A percentile compares a stretch with the other conserved stretches of the same genome.
phyloP scores from a whole-genome alignment of 1,284 basidiomycete genomes.

The Rhodotorula sp. region DNA sequence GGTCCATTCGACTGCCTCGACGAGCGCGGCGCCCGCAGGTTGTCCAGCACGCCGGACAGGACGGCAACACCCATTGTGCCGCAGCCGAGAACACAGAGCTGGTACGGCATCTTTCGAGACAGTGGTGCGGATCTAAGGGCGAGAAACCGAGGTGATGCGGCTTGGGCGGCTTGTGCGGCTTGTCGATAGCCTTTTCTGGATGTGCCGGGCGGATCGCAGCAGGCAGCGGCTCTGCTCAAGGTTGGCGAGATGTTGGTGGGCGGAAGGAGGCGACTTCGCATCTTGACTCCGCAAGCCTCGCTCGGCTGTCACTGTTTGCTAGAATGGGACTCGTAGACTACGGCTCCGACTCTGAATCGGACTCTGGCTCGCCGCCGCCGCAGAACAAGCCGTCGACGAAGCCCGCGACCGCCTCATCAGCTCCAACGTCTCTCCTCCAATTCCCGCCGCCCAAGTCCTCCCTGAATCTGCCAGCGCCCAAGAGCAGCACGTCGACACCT shows the following conservation, averaged over 20 bases:
- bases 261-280: not conserved
- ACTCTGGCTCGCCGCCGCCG: not conserved
- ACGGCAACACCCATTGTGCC: constrained; percentile 98
- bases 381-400: not conserved
- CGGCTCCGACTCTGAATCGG: constrained; percentile 33
- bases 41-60: constrained; percentile 81
- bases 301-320: too few species aligned
- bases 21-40: constrained; percentile 57
- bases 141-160: not conserved
- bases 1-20: constrained; percentile 20
- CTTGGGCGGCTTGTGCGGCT: too few species aligned
- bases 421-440: not conserved
- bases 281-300: not conserved
- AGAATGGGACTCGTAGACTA: constrained; percentile 27
- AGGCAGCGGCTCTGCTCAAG: not conserved
- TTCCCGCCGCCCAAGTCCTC: constrained; percentile 1
- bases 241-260: not conserved
- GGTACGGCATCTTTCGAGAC: constrained; percentile 39
- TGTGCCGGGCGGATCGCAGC: too few species aligned
- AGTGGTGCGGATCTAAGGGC: not conserved
- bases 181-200: too few species aligned
- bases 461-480: constrained; percentile 1
- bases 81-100: constrained; percentile 64
- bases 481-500: not conserved
- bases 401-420: not conserved